Evolutionary conservation across 176 grass and related monocot species (phyloP), one percentile per base, ranked within the genome.

Genomic region (Oryza brachyantha): DNA sequence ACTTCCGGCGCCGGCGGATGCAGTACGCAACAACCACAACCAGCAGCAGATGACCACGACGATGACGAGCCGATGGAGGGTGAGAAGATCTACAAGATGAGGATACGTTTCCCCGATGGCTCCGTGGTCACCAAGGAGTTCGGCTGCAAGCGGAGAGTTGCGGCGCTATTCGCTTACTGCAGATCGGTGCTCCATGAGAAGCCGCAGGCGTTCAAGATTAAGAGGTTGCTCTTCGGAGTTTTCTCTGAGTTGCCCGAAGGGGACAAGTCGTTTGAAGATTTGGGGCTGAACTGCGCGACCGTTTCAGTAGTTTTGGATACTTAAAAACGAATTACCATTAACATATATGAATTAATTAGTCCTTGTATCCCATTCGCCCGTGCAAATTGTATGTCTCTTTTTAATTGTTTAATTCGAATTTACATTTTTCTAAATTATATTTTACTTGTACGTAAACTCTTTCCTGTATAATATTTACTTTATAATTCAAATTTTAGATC

Each of bases 41-140:
- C 38, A 39, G 38, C 5, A 14, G 45, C 4, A 17, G 45, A 48
- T 48, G 45, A 48, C 1, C 16, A 54, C 12, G 77, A 75, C 8
- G 65, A 79, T 19, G 85, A 71, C 13, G 28, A 83, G 48, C 74
- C 86, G 8, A 19, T 26, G 67, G 80, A 88, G 25, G 86, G 37
- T 13, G 85, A 83, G 66, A 28, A 27, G 37, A 72, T 87, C 25
- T 87, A n/a, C 79, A 87, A 60, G 80, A n/a, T 79, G 59, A 78
- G 80, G 68, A 14, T 87, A 1, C 79, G 85, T 3, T 60, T 87
- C 79, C 79, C 74, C 4, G 24, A 36, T 34, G 85, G 85, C 9
- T 37, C 11, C 2, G 26, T 50, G 35, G 79, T 73, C 1, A 48
- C 36, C 6, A 87, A 73, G 26, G 79, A 87, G 48, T 87, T 87